Base-by-base conservation (phyloP, 2,329 filamentous ascomycete species). In the Coniella vitis region DNA sequence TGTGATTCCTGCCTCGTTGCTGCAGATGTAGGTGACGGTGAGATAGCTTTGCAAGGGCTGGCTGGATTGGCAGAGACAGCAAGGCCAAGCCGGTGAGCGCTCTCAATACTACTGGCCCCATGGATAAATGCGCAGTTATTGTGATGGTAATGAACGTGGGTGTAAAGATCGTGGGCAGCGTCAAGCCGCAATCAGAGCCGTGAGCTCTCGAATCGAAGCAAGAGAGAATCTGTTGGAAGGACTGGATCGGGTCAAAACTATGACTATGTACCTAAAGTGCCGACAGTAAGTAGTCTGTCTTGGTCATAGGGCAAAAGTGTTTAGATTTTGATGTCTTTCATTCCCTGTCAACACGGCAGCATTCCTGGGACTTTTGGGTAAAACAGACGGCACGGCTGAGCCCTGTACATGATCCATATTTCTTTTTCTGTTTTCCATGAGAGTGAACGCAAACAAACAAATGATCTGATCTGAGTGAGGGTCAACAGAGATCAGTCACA, bases 91-190 rank as follows among this genome's bases (percentile, higher is more conserved):
- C 70, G 51, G 80, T 55, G 60, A 70, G 70, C 61, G 71, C 66
- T 55, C 75, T 69, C 52, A 78, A 55, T 51, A 71, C 68, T 49
- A 70, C 67, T 62, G 75, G 60, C 67, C 74, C 81, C 79, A 82
- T 83, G 55, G 60, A 64, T 41, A 48, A 51, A 40, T 48, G 29
- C n/a, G 38, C n/a, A 40, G 42, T 32, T 25, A 52, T 48, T 37
- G 47, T 34, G 16, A 31, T 9, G 20, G 41, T 21, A 51, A 48
- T 17, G 51, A 53, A 34, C 25, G 51, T 51, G 36, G 25, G 37
- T 45, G 45, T 53, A 53, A 52, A 22, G 43, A 52, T 49, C 52
- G 46, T 52, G 49, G 35, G 45, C 35, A 52, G 52, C 46, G n/a
- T 43, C 40, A 45, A 31, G 49, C 51, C 43, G 45, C 51, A 34